A percentile compares a stretch with the other conserved stretches of the same genome.
Evolutionary conservation across 805 yeast genomes (phyloP).

Genomic region (Wickerhamomyces hampshirensis): DNA sequence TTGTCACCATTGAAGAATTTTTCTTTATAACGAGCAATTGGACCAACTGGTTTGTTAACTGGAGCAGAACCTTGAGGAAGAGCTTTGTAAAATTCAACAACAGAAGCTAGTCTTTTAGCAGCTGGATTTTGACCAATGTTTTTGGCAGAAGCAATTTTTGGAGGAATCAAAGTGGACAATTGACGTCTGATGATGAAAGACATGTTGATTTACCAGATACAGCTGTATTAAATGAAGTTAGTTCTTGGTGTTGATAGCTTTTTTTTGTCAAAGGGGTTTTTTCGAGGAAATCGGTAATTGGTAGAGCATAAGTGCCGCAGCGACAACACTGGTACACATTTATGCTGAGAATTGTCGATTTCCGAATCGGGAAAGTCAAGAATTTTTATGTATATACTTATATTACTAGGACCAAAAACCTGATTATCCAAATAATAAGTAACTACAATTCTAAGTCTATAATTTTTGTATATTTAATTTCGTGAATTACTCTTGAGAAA

Average conservation of each 20-base stretch:
- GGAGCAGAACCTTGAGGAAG: slow-evolving; percentile 93
- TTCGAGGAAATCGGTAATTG: slow-evolving; percentile 9
- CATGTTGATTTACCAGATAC: slow-evolving; percentile 40
- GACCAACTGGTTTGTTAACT: slow-evolving; percentile 61
- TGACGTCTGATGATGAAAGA: slow-evolving; percentile 88
- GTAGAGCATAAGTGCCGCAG: slow-evolving; percentile 12
- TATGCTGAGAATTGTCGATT: slow-evolving; percentile 10
- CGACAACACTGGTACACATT: slow-evolving; percentile 5
- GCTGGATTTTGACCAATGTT: slow-evolving; percentile 94
- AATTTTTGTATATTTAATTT: too few relatives aligned
- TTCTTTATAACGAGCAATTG: slow-evolving; percentile 75
- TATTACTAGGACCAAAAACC: too few relatives aligned
- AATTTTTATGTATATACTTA: too few relatives aligned
- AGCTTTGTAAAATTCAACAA: slow-evolving; percentile 91
- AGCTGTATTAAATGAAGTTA: too few relatives aligned
- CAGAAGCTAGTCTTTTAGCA: slow-evolving; percentile 94
- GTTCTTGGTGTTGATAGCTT: slow-evolving; percentile 6
- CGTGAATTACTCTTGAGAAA: slow-evolving; percentile 18
- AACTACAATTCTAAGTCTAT: too few relatives aligned
- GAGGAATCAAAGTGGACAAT: slow-evolving; percentile 94
- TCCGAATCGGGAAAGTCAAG: slow-evolving; percentile 5
- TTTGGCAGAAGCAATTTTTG: slow-evolving; percentile 96
- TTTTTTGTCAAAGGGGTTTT: slow-evolving; percentile 7
- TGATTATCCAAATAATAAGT: too few relatives aligned
- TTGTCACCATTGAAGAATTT: slow-evolving; percentile 81